A percentile compares a stretch with the other conserved stretches of the same genome.
phyloP scores from a whole-genome alignment of 495 filamentous ascomycete species.

The Cryomyces antarcticus region DNA sequence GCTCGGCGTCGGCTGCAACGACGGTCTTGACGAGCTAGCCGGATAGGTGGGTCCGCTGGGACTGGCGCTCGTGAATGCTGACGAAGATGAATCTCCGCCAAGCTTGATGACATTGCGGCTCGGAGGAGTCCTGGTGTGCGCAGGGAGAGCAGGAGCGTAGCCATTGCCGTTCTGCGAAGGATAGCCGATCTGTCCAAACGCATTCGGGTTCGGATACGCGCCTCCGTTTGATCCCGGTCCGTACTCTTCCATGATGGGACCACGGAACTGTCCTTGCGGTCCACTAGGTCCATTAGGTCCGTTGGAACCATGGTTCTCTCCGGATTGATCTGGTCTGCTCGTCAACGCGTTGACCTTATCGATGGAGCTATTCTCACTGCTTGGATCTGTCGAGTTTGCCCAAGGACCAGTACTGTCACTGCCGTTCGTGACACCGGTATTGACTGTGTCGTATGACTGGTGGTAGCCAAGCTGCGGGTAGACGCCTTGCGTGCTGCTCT shows the following conservation, averaged over 20 bases:
- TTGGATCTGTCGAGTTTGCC: slow-evolving; percentile 73
- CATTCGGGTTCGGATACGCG: not conserved
- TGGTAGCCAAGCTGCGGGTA: slow-evolving; percentile 52
- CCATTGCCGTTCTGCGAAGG: not conserved
- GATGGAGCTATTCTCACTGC: slow-evolving; percentile 76
- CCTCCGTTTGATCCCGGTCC: slow-evolving; percentile 11
- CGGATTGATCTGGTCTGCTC: not conserved
- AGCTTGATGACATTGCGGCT: not conserved
- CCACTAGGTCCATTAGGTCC: slow-evolving; percentile 31
- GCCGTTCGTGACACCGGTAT: slow-evolving; percentile 48
- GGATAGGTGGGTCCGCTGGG: slow-evolving; percentile 1
- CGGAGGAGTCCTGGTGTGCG: not conserved
- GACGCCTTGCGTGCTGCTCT: slow-evolving; percentile 19
- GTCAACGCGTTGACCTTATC: slow-evolving; percentile 21
- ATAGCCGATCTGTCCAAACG: not conserved
- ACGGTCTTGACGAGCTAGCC: not conserved
- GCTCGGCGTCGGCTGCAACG: not conserved
- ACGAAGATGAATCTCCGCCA: not conserved
- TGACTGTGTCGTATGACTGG: slow-evolving; percentile 63
- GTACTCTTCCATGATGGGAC: slow-evolving; percentile 21
- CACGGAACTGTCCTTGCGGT: slow-evolving; percentile 17
- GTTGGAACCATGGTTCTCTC: slow-evolving; percentile 7
- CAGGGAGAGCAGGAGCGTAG: not conserved
- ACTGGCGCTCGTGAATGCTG: not conserved
- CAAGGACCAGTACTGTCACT: slow-evolving; percentile 46